phyloP scores from a whole-genome alignment of 2,329 filamentous ascomycete species.

The Corynespora cassiicola region DNA sequence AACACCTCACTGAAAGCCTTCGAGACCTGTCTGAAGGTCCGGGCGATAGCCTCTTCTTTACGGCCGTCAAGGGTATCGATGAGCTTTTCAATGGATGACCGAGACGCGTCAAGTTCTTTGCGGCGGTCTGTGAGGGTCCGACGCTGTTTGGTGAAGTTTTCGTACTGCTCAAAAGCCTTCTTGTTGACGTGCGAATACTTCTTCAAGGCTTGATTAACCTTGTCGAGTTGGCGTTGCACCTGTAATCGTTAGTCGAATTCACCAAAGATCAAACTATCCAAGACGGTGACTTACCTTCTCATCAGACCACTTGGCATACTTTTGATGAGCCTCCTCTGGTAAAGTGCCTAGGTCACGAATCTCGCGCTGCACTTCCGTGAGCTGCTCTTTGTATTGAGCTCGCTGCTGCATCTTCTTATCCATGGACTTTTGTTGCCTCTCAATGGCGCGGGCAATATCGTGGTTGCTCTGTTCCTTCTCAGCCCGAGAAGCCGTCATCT shows the following conservation, averaged over 20 bases:
- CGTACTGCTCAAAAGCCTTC: slow-evolving; percentile 99
- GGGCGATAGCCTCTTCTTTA: slow-evolving; percentile 97
- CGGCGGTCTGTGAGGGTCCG: slow-evolving; percentile 85
- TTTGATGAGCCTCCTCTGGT: slow-evolving; percentile 91
- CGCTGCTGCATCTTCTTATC: slow-evolving; percentile 93
- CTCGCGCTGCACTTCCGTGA: slow-evolving; percentile 81
- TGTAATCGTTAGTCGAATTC: slow-evolving; percentile 20
- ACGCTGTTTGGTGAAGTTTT: slow-evolving; percentile 92
- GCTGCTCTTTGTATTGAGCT: slow-evolving; percentile 76
- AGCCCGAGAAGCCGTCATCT: slow-evolving; percentile 64
- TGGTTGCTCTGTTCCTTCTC: slow-evolving; percentile 76
- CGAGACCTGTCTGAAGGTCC: slow-evolving; percentile 97
- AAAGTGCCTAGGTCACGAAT: slow-evolving; percentile 93
- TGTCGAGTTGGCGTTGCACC: slow-evolving; percentile 71
- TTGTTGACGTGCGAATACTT: slow-evolving; percentile 99
- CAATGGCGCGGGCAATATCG: slow-evolving; percentile 77
- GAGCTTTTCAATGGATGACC: slow-evolving; percentile 87
- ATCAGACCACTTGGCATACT: slow-evolving; percentile 83
- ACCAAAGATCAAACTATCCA: slow-evolving; percentile 23
- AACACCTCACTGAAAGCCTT: slow-evolving; percentile 93
- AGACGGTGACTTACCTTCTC: slow-evolving; percentile 66
- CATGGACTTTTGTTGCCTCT: slow-evolving; percentile 86
- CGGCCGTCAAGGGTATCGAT: slow-evolving; percentile 91
- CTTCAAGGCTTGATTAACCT: slow-evolving; percentile 90
- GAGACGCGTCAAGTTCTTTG: slow-evolving; percentile 84